phyloP scores from a whole-genome alignment of 805 yeast species.

The Candida awuae region DNA sequence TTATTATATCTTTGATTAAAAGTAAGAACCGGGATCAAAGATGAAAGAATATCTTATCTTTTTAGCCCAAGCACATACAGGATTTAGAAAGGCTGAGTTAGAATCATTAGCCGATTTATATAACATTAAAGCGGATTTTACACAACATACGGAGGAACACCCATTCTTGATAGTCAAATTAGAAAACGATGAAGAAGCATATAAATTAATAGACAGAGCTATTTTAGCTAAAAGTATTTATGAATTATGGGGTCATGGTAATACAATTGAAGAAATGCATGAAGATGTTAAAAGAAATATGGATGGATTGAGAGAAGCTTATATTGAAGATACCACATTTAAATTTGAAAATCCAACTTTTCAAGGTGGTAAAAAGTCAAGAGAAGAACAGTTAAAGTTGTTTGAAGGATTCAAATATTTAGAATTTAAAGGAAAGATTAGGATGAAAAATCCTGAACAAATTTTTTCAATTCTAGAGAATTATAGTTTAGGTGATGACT shows the following conservation, averaged over 20 bases:
- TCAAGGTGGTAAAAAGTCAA: slow-evolving; percentile 53
- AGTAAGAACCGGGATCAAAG: slow-evolving; percentile 1
- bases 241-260: slow-evolving; percentile 77
- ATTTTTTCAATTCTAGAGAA: slow-evolving; percentile 69
- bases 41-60: slow-evolving; percentile 65
- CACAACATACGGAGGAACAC: slow-evolving; percentile 43
- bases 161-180: slow-evolving; percentile 72
- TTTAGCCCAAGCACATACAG: slow-evolving; percentile 76
- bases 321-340: slow-evolving; percentile 47
- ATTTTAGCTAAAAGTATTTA: slow-evolving; percentile 69
- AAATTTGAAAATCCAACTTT: slow-evolving; percentile 77
- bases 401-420: slow-evolving; percentile 69
- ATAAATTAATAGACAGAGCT: slow-evolving; percentile 53
- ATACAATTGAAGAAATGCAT: slow-evolving; percentile 50
- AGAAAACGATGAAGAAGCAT: slow-evolving; percentile 60
- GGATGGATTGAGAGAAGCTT: slow-evolving; percentile 24
- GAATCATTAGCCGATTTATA: slow-evolving; percentile 71
- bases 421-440: slow-evolving; percentile 67
- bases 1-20: background rate
- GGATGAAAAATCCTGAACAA: slow-evolving; percentile 69
- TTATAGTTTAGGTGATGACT: slow-evolving; percentile 34
- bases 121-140: slow-evolving; percentile 49
- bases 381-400: slow-evolving; percentile 44
- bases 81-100: slow-evolving; percentile 74
- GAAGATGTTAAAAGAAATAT: slow-evolving; percentile 33